These are phyloP conservation scores for Acrodontium crateriforme DNA, from an alignment of 2,329 filamentous ascomycete genomes.

Conservation along the genomic window DNA sequence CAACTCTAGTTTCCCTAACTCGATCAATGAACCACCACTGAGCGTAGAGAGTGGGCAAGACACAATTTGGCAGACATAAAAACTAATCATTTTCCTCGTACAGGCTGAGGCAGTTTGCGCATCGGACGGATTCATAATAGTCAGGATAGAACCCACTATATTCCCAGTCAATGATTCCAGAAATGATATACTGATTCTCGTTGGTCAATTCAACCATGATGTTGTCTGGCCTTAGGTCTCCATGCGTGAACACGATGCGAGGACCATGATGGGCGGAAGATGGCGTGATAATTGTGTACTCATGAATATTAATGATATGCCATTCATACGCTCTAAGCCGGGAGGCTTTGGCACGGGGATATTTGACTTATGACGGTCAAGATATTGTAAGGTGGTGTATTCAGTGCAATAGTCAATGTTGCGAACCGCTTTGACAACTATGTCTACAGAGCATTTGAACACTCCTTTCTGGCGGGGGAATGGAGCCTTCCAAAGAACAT, in stretches of 20 bases:
- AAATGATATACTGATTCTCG: background rate
- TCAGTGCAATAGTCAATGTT: background rate
- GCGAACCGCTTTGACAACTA: constrained; percentile 1
- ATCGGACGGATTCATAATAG: background rate
- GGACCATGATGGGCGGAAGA: no score
- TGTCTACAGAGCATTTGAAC: background rate
- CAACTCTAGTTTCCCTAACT: no score
- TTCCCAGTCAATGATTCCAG: background rate
- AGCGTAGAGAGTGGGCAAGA: background rate
- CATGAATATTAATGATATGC: no score
- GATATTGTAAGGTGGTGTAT: constrained; percentile 1
- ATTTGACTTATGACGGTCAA: background rate
- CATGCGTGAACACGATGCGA: background rate
- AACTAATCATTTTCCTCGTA: background rate
- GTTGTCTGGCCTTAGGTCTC: background rate
- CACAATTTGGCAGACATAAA: background rate
- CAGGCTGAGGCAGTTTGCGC: background rate
- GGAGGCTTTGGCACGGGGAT: background rate
- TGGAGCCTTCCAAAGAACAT: background rate
- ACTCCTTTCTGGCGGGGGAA: background rate
- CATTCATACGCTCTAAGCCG: background rate
- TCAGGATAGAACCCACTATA: background rate
- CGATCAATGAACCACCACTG: constrained; percentile 1
- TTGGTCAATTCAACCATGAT: background rate
- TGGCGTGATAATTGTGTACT: no score